phyloP scores from a whole-genome alignment of 371 early-diverging fungal species.

The Mortierella sp. region DNA sequence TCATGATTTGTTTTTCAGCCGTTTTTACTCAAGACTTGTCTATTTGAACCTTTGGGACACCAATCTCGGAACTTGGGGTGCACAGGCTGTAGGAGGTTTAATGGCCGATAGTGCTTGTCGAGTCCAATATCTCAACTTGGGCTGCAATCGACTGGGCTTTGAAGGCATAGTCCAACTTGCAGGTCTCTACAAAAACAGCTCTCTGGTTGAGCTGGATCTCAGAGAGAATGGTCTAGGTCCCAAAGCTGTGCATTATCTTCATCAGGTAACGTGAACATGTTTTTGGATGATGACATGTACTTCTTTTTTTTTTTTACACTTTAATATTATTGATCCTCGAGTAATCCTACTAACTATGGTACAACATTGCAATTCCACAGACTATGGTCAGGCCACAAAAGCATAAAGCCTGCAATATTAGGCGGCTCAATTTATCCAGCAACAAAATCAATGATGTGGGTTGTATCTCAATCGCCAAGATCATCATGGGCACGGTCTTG shows the following conservation, averaged over 20 bases:
- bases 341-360: background rate
- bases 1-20: conserved; percentile 52
- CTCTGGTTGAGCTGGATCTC: conserved; percentile 49
- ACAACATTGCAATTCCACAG: conserved; percentile 8
- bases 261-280: conserved; percentile 38
- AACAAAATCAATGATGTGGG: conserved; percentile 55
- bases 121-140: conserved; percentile 49
- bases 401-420: conserved; percentile 43
- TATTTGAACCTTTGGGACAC: conserved; percentile 52
- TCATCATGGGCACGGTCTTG: conserved; percentile 29
- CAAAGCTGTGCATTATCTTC: conserved; percentile 38
- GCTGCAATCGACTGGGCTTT: conserved; percentile 45
- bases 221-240: conserved; percentile 45
- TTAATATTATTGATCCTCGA: background rate
- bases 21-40: conserved; percentile 36
- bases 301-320: conserved; percentile 1
- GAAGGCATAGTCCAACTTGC: conserved; percentile 46
- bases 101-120: conserved; percentile 51
- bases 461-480: conserved; percentile 54
- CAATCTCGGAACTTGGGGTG: conserved; percentile 50
- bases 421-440: conserved; percentile 44
- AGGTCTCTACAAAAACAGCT: conserved; percentile 47
- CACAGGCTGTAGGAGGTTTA: conserved; percentile 50
- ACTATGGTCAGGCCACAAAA: conserved; percentile 45
- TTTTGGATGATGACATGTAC: no score